phyloP scores from a whole-genome alignment of 768 basidiomycete species.

The Ramaria rubella region DNA sequence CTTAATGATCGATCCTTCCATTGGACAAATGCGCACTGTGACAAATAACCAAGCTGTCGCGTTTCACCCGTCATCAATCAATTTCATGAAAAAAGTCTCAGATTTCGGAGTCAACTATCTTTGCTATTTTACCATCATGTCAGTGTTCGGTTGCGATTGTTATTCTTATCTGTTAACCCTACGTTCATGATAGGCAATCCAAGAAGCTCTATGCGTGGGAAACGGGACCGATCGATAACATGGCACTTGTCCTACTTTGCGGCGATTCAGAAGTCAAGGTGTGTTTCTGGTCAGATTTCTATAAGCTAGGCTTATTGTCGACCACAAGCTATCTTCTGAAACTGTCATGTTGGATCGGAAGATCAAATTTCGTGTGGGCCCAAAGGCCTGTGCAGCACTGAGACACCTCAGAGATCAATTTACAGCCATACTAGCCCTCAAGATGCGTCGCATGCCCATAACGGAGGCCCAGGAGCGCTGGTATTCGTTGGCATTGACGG shows the following conservation, averaged over 20 bases:
- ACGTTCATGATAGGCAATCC: conserved; percentile 65
- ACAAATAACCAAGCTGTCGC: conserved; percentile 70
- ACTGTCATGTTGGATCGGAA: conserved; percentile 80
- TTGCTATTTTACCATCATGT: conserved; percentile 88
- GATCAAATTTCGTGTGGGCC: conserved; percentile 60
- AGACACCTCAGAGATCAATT: conserved; percentile 71
- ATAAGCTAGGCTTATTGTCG: neutral
- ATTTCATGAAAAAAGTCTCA: conserved; percentile 59
- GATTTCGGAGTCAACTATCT: conserved; percentile 75
- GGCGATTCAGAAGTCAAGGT: conserved; percentile 91
- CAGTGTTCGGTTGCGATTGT: conserved; percentile 17
- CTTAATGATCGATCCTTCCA: conserved; percentile 55
- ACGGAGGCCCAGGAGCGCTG: conserved; percentile 55
- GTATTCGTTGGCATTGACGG: conserved; percentile 63
- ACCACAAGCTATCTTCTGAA: conserved; percentile 57
- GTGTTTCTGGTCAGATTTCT: conserved; percentile 2
- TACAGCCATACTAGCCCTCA: conserved; percentile 48
- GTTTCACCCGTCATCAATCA: conserved; percentile 91
- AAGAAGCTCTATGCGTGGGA: conserved; percentile 94
- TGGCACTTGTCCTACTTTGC: conserved; percentile 74
- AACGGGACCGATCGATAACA: conserved; percentile 80
- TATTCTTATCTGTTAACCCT: conserved; percentile 9
- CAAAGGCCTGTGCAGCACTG: conserved; percentile 72
- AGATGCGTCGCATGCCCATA: conserved; percentile 58
- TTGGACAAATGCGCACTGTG: conserved; percentile 67